These are phyloP conservation scores for Juncus inflexus DNA, from an alignment of 176 grass and related monocot genomes.

Conservation along the genomic window DNA sequence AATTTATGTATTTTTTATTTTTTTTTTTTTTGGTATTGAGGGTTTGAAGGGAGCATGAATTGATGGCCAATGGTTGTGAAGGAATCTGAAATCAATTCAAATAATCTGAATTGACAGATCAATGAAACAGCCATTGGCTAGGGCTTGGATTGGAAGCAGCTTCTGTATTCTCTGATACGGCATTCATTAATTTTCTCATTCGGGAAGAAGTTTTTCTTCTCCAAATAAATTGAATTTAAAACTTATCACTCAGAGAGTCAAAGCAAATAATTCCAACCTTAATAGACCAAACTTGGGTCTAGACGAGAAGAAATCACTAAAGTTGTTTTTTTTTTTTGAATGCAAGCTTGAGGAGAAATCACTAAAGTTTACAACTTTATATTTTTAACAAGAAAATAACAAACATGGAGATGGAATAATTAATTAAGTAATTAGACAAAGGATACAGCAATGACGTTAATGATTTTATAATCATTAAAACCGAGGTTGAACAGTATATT, in stretches of 20 bases:
- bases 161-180: slow-evolving; percentile 22
- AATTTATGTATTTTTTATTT: too few relatives aligned
- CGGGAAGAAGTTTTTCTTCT: neutral
- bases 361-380: too few relatives aligned
- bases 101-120: slow-evolving; percentile 31
- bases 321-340: too few relatives aligned
- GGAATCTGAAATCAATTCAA: slow-evolving; percentile 28
- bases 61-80: neutral
- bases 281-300: neutral
- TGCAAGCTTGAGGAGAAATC: too few relatives aligned
- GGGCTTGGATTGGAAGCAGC: slow-evolving; percentile 2
- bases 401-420: too few relatives aligned
- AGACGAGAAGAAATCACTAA: neutral
- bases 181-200: slow-evolving; percentile 5
- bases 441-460: too few relatives aligned
- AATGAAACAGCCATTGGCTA: slow-evolving; percentile 8
- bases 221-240: neutral
- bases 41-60: slow-evolving; percentile 3
- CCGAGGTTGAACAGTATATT: too few relatives aligned
- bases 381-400: too few relatives aligned
- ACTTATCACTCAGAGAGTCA: neutral
- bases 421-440: too few relatives aligned
- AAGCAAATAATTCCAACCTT: neutral
- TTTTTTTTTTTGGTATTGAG: neutral
- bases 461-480: too few relatives aligned